Base-by-base conservation (phyloP, 2,329 filamentous ascomycete species). In the Penicillium brevicompactum region DNA sequence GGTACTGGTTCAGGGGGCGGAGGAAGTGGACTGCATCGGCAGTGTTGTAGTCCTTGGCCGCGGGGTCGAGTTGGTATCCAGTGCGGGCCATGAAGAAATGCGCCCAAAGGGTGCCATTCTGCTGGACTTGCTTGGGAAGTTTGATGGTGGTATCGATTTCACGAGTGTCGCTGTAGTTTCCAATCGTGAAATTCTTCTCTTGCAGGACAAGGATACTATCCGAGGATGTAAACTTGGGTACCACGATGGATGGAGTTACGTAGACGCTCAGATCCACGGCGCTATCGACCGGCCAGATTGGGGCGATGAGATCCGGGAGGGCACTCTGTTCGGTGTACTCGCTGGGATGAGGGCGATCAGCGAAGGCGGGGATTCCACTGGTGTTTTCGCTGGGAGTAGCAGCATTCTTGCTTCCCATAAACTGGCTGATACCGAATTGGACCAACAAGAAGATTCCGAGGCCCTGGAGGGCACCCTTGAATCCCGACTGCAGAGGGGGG, bases 31-130 rank as follows among this genome's bases (percentile, higher is more conserved):
- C 91, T 2, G 94, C 92, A 57, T 85, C 88, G 8, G 83, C 82
- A 0, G 86, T 78, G 70, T 95, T 89, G 72, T 91, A 99, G 55
- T 81, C 82, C 1, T 85, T 79, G 53, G 85, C 82, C 9, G 82
- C 82, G 2, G 93, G 93, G 67, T 97, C 93, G 31, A 96, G 78
- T 53, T 84, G 81, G 56, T 85, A 84, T 50, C 92, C 93, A 9
- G 86, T 78, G 61, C 96, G 84, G 10, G 86, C 91, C 57, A 97
- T 80, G 67, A 92, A 96, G 75, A 97, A 95, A 74, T 99, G 94
- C 2, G 90, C 93, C 87, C 91, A 97, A 9, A 99, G 83, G 1
- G 93, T 97, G 32, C 91, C 92, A 71, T 97, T 97, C 63, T 92
- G 83, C 79, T 97, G 92, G 0, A 96, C 92, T 41, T 85, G 81